Base-by-base conservation (phyloP, 179 eudicot genomes). In the Vitellaria paradoxa region DNA sequence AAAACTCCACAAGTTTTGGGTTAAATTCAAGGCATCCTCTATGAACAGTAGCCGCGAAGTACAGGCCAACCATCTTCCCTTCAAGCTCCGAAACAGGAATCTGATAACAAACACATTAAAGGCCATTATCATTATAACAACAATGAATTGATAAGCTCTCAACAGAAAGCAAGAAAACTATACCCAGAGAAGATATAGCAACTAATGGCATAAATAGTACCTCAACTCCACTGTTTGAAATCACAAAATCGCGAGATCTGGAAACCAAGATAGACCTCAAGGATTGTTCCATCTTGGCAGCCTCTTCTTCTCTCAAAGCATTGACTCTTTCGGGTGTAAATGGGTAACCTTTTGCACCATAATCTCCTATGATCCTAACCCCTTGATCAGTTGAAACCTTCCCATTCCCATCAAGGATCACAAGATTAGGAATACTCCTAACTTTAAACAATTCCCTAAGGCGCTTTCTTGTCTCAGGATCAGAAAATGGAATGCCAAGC, bases 401-500 rank as follows among this genome's bases (percentile, higher is more conserved):
- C 21, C 97, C 97, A 30, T 65, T 69, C 74, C 84, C 89, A 78
- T 89, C 90, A 17, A 94, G 66, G 52, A 94, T 84, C 56, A 89
- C 96, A 76, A 94, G 91, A 52, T 85, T 77, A 21, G 98, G 98
- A 47, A 88, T 79, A 15, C 84, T 92, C 68, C 73, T 68, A 53
- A 89, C 97, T 69, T 80, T 65, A 62, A 92, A 92, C 82, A 79
- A 66, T 7, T 85, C 83, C 40, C 82, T 81, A 30, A 92, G 67
- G 17, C 45, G 60, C 55, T 88, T 87, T 9, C 86, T 86, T 5
- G 84, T 73, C 52, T 84, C 87, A 2, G 87, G 81, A 71, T 91
- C 97, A 50, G 87, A 81, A 78, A 88, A 88, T 49, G 98, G 98
- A 69, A 94, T 78, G 47, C 97, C 96, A 72, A 94, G 90, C 98